Conservation (phyloP, 139 green algal genomes). For the Asterochloris erici region DNA sequence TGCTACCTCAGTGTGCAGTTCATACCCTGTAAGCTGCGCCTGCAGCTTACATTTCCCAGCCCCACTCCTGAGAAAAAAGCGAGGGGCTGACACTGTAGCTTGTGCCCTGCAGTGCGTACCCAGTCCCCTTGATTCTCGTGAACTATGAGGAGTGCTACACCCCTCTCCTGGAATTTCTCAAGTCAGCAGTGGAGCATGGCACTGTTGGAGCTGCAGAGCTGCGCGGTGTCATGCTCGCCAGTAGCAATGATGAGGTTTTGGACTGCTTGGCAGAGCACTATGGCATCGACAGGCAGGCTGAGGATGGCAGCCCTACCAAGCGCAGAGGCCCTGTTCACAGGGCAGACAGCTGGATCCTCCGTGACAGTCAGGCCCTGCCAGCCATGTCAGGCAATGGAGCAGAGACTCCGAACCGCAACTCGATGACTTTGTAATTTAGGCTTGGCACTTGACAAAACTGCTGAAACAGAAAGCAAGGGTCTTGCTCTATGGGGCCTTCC, state of each 20-base stretch:
- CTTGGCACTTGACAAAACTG: too few relatives aligned
- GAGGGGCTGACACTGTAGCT: background rate
- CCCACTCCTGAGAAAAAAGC: background rate
- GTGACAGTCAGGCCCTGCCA: background rate
- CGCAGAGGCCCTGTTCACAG: background rate
- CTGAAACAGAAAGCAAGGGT: too few relatives aligned
- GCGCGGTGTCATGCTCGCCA: slow-evolving; percentile 46
- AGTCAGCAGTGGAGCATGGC: slow-evolving; percentile 32
- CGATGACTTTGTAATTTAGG: too few relatives aligned
- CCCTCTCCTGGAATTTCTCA: slow-evolving; percentile 44
- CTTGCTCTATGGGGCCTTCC: too few relatives aligned
- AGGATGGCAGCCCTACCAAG: background rate
- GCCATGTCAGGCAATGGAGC: too few relatives aligned
- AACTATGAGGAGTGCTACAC: slow-evolving; percentile 65
- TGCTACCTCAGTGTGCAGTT: background rate
- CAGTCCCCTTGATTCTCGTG: slow-evolving; percentile 34
- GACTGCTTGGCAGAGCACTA: slow-evolving; percentile 44
- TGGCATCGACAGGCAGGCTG: slow-evolving; percentile 8
- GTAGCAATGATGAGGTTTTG: slow-evolving; percentile 46
- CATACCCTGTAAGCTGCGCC: background rate
- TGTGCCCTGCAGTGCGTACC: slow-evolving; percentile 18
- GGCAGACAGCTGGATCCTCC: background rate
- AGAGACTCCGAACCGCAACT: too few relatives aligned
- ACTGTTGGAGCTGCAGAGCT: slow-evolving; percentile 43
- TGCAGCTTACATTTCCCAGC: background rate